These are phyloP conservation scores for Suhomyces yuchorum DNA, from an alignment of 1,139 yeast genomes.

Conservation along the genomic window DNA sequence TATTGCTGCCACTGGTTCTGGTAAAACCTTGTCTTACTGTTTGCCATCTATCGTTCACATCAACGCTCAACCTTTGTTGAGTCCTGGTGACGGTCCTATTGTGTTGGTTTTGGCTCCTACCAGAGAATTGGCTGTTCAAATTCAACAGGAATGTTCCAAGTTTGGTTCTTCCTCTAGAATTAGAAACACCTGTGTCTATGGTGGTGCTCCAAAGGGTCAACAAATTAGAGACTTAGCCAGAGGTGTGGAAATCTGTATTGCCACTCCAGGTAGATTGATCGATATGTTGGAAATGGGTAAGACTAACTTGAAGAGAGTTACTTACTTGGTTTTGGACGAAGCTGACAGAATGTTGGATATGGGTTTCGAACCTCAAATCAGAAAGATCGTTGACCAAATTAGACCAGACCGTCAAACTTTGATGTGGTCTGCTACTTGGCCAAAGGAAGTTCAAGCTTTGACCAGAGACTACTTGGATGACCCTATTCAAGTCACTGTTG, in stretches of 20 bases:
- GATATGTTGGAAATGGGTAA: constrained; percentile 96
- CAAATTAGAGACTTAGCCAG: constrained; percentile 93
- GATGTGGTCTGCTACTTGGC: constrained; percentile 99
- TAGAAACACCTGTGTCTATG: constrained; percentile 96
- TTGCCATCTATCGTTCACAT: constrained; percentile 96
- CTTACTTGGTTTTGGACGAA: constrained; percentile 95
- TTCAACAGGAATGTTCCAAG: constrained; percentile 92
- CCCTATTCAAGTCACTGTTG: constrained; percentile 94
- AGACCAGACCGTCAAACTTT: constrained; percentile 98
- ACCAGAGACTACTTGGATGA: constrained; percentile 90
- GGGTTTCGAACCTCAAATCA: constrained; percentile 97
- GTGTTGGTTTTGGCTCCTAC: constrained; percentile 96
- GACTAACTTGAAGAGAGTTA: constrained; percentile 93
- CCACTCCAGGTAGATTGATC: constrained; percentile 97
- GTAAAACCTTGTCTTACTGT: constrained; percentile 96
- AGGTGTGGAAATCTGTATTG: constrained; percentile 94
- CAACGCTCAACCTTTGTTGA: constrained; percentile 92
- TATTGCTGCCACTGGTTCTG: constrained; percentile 98
- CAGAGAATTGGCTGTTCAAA: constrained; percentile 97
- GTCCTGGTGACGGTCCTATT: constrained; percentile 96
- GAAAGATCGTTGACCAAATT: constrained; percentile 92
- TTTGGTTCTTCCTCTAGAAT: constrained; percentile 91
- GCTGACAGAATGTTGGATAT: constrained; percentile 96
- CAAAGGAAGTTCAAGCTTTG: constrained; percentile 91
- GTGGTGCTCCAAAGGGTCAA: constrained; percentile 98